Conservation (phyloP, 2,329 filamentous ascomycete species). For the Calonectria ilicicola region DNA sequence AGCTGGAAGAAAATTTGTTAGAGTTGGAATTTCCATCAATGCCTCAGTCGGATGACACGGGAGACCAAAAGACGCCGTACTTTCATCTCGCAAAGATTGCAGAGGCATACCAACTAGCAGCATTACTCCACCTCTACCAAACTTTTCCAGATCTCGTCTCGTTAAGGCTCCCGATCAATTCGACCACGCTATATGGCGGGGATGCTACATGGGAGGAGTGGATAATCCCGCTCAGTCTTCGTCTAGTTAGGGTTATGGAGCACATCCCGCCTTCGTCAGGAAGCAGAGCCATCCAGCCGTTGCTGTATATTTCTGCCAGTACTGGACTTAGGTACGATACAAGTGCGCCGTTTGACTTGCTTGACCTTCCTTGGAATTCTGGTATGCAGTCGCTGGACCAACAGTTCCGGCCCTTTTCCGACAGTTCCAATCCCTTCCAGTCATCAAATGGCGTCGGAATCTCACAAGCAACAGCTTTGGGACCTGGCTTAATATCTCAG, state of each 20-base stretch:
- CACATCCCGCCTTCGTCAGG: constrained; percentile 50
- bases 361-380: constrained; percentile 26
- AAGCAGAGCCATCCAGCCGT: constrained; percentile 51
- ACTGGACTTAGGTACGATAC: constrained; percentile 47
- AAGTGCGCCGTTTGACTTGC: constrained; percentile 29
- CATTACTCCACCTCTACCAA: constrained; percentile 54
- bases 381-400: constrained; percentile 13
- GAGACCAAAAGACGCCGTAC: constrained; percentile 44
- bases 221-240: constrained; percentile 50
- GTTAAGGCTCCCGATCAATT: constrained; percentile 43
- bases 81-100: constrained; percentile 50
- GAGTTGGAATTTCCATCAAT: constrained; percentile 42
- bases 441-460: constrained; percentile 16
- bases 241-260: constrained; percentile 48
- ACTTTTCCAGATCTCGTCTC: constrained; percentile 53
- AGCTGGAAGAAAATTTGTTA: constrained; percentile 50
- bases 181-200: constrained; percentile 27
- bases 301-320: constrained; percentile 52
- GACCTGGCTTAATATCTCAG: constrained; percentile 32
- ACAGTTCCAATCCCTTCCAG: constrained; percentile 15
- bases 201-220: constrained; percentile 50
- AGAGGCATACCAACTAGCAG: constrained; percentile 54
- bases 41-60: constrained; percentile 41
- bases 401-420: constrained; percentile 15
- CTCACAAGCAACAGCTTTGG: constrained; percentile 18